Evolutionary conservation across 1,284 basidiomycete species (phyloP), one percentile per base, ranked within the genome.

Genomic region (Cryptococcus neoformans): DNA sequence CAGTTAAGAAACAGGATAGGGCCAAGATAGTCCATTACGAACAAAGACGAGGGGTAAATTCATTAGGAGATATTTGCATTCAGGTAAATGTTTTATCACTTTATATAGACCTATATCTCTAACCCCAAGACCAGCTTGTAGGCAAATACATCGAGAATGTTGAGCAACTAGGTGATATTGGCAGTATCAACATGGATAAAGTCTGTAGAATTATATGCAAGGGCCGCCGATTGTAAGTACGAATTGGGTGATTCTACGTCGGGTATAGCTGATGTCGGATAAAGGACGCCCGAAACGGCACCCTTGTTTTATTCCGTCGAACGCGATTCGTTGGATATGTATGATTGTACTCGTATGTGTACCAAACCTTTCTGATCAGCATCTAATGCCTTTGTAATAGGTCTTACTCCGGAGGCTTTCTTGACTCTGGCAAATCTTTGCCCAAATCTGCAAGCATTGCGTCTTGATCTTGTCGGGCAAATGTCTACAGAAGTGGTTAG

Each of bases 161-260:
- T 12, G 93, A 97, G 61, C 87, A 89, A 0, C 80, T 98, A 5
- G 92, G 93, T 0, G 87, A 92, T 66, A 89, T 97, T 54, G 90
- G 92, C 0, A 69, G 82, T 1, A 75, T 88, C 72, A 94, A 91
- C 69, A 81, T 91, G 79, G 86, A 92, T 62, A 85, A 86, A 49
- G 88, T 95, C 46, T 85, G 88, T 28, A 88, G 88, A 74, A 88
- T 92, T 16, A 83, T 99, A 41, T 88, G 88, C 42, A 90, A 90
- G 75, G 92, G 89, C 67, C 83, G 95, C 39, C 84, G 87, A 60
- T 80, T 99, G 87, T 92, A 70, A 70, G 88, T 83, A n/a, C 34
- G 42, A 7, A 44, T 41, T 14, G 40, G 45, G 14, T 9, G 17
- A 7, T 9, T 38, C 17, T 45, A 40, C 36, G 9, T 12, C 11